phyloP scores from a whole-genome alignment of 352 stramenopile genomes.

The Peronospora farinosa region DNA sequence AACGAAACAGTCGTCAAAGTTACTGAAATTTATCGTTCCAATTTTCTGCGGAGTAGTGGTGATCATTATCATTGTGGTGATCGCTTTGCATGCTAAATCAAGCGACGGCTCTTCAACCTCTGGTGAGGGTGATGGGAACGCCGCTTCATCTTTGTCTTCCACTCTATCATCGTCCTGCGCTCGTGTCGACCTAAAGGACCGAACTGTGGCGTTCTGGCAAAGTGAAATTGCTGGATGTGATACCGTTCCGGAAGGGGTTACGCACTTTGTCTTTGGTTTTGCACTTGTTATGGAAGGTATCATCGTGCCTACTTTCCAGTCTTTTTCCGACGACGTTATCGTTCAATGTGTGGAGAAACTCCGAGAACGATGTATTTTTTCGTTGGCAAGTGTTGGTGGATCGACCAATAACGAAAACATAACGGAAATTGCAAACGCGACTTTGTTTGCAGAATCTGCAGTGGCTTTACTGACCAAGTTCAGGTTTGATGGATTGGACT shows the following conservation, averaged over 20 bases:
- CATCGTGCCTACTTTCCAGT: conserved; percentile 55
- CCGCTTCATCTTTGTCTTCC: conserved; percentile 10
- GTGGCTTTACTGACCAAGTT: conserved; percentile 50
- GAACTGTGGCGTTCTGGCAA: conserved; percentile 76
- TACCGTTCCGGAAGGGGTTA: conserved; percentile 59
- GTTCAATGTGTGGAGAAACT: conserved; percentile 50
- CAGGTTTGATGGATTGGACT: conserved; percentile 61
- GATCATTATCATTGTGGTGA: conserved; percentile 35
- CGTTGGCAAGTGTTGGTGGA: conserved; percentile 57
- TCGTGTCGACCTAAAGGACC: conserved; percentile 36
- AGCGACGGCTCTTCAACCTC: conserved; percentile 6
- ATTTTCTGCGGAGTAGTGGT: conserved; percentile 27
- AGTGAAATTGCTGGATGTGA: conserved; percentile 69
- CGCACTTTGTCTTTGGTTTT: conserved; percentile 70
- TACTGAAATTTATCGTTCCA: conserved; percentile 16
- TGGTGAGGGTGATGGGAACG: conserved; percentile 3
- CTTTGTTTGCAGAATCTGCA: conserved; percentile 47
- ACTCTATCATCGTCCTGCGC: conserved; percentile 20
- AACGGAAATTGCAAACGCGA: conserved; percentile 33
- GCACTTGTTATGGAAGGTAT: conserved; percentile 49
- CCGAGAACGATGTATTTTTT: conserved; percentile 50
- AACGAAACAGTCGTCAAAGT: conserved; percentile 23
- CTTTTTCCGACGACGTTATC: conserved; percentile 42
- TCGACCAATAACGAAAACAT: conserved; percentile 70
- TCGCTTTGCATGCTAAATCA: conserved; percentile 28